Base-by-base conservation (phyloP, 1,284 basidiomycete species). In the Erythrobasidium hasegawianum region DNA sequence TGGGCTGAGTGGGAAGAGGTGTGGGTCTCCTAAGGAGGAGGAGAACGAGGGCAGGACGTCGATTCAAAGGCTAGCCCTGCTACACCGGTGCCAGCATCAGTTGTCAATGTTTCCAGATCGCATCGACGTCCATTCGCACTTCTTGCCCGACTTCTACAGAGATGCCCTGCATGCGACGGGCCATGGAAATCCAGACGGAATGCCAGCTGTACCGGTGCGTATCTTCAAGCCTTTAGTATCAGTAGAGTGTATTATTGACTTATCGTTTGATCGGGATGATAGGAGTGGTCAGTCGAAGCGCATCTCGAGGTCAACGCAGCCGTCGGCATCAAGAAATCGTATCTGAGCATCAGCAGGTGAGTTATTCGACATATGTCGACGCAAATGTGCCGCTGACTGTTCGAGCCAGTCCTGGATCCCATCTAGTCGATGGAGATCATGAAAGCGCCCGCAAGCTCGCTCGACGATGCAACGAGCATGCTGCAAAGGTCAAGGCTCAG, bases 71-170 rank as follows among this genome's bases (percentile, higher is more conserved):
- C n/a, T n/a, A n/a, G n/a, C n/a, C n/a, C n/a, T n/a, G n/a, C n/a
- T n/a, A n/a, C n/a, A n/a, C n/a, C n/a, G n/a, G n/a, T n/a, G n/a
- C n/a, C n/a, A n/a, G n/a, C n/a, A n/a, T n/a, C n/a, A n/a, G n/a
- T n/a, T n/a, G n/a, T n/a, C n/a, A n/a, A 55, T n/a, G 22, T 27
- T 49, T 13, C 18, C 26, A 50, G 58, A 29, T 26, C 58, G 45
- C n/a, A 52, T 59, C 27, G 58, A 59, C 29, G 45, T 59, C 24
- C 58, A 59, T 52, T 59, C 58, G 16, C 45, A 59, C 38, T 52
- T 59, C 45, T 24, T 52, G 5, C 58, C 58, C 1, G 45, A 45
- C 11, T 45, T 38, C 11, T 59, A 52, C n/a, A 27, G 52, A 26
- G n/a, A 11, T 24, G 45, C 58, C 7, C n/a, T 59, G 16, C 45